Base-by-base conservation (phyloP, 2,329 filamentous ascomycete species). In the Stemphylium beticola region DNA sequence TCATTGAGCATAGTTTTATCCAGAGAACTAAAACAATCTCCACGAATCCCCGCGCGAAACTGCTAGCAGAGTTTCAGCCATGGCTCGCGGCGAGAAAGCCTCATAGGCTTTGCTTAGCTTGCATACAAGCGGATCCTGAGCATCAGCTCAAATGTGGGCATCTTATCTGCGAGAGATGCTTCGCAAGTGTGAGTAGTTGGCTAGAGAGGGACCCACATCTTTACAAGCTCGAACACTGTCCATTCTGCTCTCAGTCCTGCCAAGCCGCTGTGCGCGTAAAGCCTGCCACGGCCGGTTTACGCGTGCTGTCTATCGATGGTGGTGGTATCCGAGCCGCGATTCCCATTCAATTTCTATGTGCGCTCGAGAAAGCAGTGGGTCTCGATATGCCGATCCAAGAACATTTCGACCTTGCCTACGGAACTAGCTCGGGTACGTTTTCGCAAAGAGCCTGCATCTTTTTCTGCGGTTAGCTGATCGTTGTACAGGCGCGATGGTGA, bases 371-470 rank as follows among this genome's bases (percentile, higher is more conserved):
- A 34, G 41, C 29, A 44, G 29, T 44, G 14, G 41, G 41, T 34
- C 41, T 44, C 17, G 29, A 44, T 20, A 44, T 44, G 15, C 41
- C 29, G 11, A 34, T 44, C n/a, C 29, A 44, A 6, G 41, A 44
- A n/a, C 29, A 22, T 29, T 44, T 44, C 11, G 29, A 44, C 10
- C 41, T 44, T 34, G 20, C 29, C 18, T 44, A 44, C 29, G 41
- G 41, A 44, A 44, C 29, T 8, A 34, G 41, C 32, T 44, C 29
- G 20, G 41, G 41, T 44, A 44, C 15, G 41, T 44, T 44, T 7
- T 15, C 10, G n/a, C n/a, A 29, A 6, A 29, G 22, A 29, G 22
- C 26, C 26, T 18, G n/a, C 10, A 41, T 41, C 9, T n/a, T 17
- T 41, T 29, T 41, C 22, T 8, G 39, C n/a, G 4, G 12, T 15